Evolutionary conservation across 1,139 yeast species (phyloP).

Genomic region (Geotrichum fermentans): DNA sequence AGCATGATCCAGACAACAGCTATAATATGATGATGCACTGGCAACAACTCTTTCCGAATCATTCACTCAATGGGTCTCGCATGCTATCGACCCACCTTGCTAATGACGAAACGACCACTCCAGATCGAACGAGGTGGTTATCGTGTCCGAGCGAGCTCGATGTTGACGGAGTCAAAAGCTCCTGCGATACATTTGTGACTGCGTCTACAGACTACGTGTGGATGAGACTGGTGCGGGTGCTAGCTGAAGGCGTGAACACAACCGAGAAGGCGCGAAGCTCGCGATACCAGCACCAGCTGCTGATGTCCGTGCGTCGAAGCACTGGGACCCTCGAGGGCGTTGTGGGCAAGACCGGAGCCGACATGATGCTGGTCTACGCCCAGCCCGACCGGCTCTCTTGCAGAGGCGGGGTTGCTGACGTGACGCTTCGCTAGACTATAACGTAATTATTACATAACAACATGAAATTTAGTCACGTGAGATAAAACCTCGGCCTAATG

Average conservation of each 20-base stretch:
- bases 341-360: slow-evolving; percentile 7
- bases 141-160: neutral
- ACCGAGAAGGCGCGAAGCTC: neutral
- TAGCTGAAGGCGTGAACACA: neutral
- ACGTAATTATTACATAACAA: neutral
- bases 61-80: slow-evolving; percentile 5
- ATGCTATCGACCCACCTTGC: neutral
- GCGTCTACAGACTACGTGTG: slow-evolving; percentile 10
- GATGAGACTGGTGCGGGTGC: slow-evolving; percentile 6
- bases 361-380: slow-evolving; percentile 9
- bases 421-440: slow-evolving; percentile 1
- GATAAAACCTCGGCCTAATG: neutral
- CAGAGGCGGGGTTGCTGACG: slow-evolving; percentile 10
- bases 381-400: neutral
- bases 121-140: too few species aligned
- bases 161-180: neutral
- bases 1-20: neutral
- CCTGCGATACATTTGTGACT: neutral
- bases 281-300: neutral
- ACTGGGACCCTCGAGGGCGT: slow-evolving; percentile 15
- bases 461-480: neutral
- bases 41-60: slow-evolving; percentile 11
- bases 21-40: slow-evolving; percentile 11
- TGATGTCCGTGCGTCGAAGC: slow-evolving; percentile 11
- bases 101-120: too few species aligned